phyloP scores from a whole-genome alignment of 106 monocot genomes.

The Dendrobium nobile region DNA sequence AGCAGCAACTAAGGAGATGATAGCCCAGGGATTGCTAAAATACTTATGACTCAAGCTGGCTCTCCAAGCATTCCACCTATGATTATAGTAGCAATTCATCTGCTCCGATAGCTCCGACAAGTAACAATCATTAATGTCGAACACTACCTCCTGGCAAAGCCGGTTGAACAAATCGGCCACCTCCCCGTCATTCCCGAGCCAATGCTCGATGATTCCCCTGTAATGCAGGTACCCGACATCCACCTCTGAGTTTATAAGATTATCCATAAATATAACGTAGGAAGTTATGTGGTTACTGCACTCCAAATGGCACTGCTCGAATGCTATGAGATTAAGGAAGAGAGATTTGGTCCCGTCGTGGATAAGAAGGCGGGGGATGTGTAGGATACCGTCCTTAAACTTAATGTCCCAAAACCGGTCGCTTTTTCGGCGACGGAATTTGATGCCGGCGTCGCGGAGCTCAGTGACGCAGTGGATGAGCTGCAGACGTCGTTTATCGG shows the following conservation, averaged over 20 bases:
- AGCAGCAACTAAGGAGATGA: constrained; percentile 50
- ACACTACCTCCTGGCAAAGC: constrained; percentile 55
- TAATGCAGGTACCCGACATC: constrained; percentile 35
- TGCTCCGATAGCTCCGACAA: constrained; percentile 36
- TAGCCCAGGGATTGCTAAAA: constrained; percentile 52
- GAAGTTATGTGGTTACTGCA: too few species aligned
- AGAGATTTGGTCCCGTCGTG: constrained; percentile 71
- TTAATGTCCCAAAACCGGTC: constrained; percentile 73
- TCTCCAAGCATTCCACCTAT: constrained; percentile 43
- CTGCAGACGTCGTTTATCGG: constrained; percentile 69
- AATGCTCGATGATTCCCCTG: constrained; percentile 50
- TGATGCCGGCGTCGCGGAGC: constrained; percentile 42
- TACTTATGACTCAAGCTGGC: constrained; percentile 49
- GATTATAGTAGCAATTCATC: constrained; percentile 45
- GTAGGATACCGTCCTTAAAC: constrained; percentile 48
- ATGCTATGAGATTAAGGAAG: constrained; percentile 77
- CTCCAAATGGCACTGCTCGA: background rate
- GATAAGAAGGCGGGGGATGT: constrained; percentile 57
- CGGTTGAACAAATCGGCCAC: constrained; percentile 39
- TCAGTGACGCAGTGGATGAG: constrained; percentile 72
- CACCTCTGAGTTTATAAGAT: too few species aligned
- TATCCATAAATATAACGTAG: too few species aligned
- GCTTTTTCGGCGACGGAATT: constrained; percentile 40
- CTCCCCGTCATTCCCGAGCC: too few species aligned
- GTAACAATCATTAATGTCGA: constrained; percentile 45